Evolutionary conservation across 2,329 filamentous ascomycete species (phyloP), one percentile per base, ranked within the genome.

Genomic region (Fusarium nygamai): DNA sequence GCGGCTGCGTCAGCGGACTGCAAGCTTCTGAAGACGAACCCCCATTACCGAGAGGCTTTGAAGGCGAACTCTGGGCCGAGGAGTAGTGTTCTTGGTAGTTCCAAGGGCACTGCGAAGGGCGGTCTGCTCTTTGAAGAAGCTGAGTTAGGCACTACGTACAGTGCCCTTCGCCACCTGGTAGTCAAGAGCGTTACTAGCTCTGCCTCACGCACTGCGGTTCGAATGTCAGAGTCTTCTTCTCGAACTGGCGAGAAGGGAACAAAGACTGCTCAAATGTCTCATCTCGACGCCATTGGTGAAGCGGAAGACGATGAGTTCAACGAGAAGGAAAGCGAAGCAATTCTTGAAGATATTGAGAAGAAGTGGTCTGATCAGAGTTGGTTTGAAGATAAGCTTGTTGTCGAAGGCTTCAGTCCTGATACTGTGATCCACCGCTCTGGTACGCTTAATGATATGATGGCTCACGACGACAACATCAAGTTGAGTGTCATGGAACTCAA

Each of bases 381-480:
- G 69, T 65, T 71, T 1, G n/a, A 71, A 6, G 67, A 71, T 6
- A 62, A 50, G 5, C 67, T 67, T 1, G 39, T 58, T 8, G 50
- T 71, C 1, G 67, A 71, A n/a, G 69, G 69, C 0, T 84, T 81
- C 50, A 81, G 73, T 1, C 78, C 81, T 1, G 80, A 83, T 34
- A 71, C 81, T 0, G 72, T 77, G 0, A 64, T 74, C 3, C 77
- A 81, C 31, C 70, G 74, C 27, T 71, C 72, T 9, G 71, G 44
- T 24, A 80, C 79, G 2, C 81, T 84, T 20, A 77, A 82, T 59
- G 72, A 79, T 11, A 84, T 84, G 81, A 82, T 84, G 77, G 74
- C 64, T 8, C 54, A 67, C 50, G 81, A 83, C 44, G 79, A 81
- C 13, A 81, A 82, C 51, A 83, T 84, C 60, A 79, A 73, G 46